Evolutionary conservation across 1,139 yeast species (phyloP), one percentile per base, ranked within the genome.

Genomic region (Geotrichum citri-aurantii): DNA sequence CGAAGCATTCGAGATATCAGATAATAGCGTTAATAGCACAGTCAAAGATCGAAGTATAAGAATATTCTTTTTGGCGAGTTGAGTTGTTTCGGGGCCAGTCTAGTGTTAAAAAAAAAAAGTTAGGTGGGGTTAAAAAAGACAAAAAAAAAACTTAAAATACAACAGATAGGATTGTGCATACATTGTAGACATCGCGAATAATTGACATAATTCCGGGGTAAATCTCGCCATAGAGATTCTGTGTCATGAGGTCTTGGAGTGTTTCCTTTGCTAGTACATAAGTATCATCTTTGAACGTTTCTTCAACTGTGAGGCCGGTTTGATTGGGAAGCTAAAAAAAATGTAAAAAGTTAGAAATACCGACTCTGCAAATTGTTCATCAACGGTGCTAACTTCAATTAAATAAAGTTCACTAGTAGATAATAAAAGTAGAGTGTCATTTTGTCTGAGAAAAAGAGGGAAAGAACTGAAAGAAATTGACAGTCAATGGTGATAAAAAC

Each of bases 221-320:
- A 3, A 61, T 53, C 12, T 59, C 61, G 23, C 47, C 49, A 49
- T 37, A 21, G 14, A 61, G 53, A 37, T 55, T 53, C 11, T 59
- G n/a, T 14, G 40, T 33, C 17, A 56, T 47, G 8, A 59, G 51
- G 17, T 59, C 59, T 19, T 40, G 21, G 21, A 61, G 53, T n/a
- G 56, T 55, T 26, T 49, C 53, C 29, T 48, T 57, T 10, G 53
- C 53, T 17, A 60, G 49, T 19, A 51, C 24, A 42, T 48, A 59
- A 12, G 54, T 49, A 7, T 57, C 53, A 17, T 68, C 68, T 19
- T 60, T 57, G 21, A 65, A 66, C 17, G 67, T 64, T 54, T 70
- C 72, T 21, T 64, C 65, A 14, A 67, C 63, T 12, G 65, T 61
- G 23, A 62, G 58, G 31, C 69, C 68, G 6, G 69, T 63, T 23